Base-by-base conservation (phyloP, 2,329 filamentous ascomycete species). In the Aspergillus sp. region DNA sequence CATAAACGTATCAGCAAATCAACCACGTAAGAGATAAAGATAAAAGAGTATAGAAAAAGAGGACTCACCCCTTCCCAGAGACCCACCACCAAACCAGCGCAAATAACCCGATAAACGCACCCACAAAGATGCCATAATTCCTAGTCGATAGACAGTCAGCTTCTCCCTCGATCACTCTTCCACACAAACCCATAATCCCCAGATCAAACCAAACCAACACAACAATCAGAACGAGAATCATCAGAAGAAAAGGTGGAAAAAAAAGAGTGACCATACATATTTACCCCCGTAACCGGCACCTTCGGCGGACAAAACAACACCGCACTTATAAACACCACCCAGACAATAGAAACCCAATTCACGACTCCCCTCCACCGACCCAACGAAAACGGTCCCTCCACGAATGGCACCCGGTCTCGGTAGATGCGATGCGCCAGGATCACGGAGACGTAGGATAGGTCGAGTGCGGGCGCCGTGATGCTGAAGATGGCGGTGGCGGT, bases 261-360 rank as follows among this genome's bases (percentile, higher is more conserved):
- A 29, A 18, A 14, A 45, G 51, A 49, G 5, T 1, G 11, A 24
- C 57, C 72, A 64, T 66, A 79, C 80, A 84, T 83, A 68, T 83
- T 84, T 54, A 73, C 68, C 4, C 67, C 64, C 4, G 81, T 84
- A 10, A 83, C 74, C 9, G 82, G 82, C 50, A 75, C 72, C 10
- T 70, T 71, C 1, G 80, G 77, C 7, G 82, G 82, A 69, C 83
- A 82, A 65, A 84, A 85, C 18, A 88, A 74, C n/a, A 88, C 80
- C 10, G 83, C 77, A 65, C 84, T 87, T 63, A 88, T 87, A 67
- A 88, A 86, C 26, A 81, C 63, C 3, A 87, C 85, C 86, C 86
- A 88, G 3, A 74, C 71, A n/a, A 86, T 79, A 1, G 85, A 84
- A 12, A 86, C 71, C 6, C 75, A 74, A 63, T 87, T 88, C 54